A percentile compares a stretch with the other conserved stretches of the same genome.
Conservation (phyloP, 2,329 filamentous ascomycete species). For the Sordariomycetes sp. region DNA sequence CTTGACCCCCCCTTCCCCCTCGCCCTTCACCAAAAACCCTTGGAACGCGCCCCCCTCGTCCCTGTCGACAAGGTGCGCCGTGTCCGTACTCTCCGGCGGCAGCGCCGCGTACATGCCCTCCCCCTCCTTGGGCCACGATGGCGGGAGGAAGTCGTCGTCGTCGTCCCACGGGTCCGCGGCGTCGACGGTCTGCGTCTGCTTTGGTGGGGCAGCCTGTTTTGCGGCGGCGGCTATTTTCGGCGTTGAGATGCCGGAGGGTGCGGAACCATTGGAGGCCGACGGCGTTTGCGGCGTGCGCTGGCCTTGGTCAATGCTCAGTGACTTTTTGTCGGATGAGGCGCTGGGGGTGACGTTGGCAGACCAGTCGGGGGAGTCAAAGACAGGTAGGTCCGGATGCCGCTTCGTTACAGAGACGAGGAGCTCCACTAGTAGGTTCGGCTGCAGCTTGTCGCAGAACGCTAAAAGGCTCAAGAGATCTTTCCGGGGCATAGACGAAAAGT, state of each 20-base stretch:
- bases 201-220: constrained; percentile 8
- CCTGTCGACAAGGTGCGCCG: constrained; percentile 19
- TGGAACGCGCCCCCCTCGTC: constrained; percentile 29
- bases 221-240: neutral
- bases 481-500: constrained; percentile 22
- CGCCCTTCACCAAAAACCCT: constrained; percentile 24
- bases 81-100: constrained; percentile 21
- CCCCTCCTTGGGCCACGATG: constrained; percentile 24
- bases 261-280: neutral
- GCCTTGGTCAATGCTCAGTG: constrained; percentile 6
- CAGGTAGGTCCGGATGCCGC: constrained; percentile 25
- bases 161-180: constrained; percentile 15
- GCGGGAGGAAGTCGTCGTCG: constrained; percentile 19
- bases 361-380: constrained; percentile 28
- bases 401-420: constrained; percentile 27
- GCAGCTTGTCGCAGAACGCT: constrained; percentile 24
- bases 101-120: constrained; percentile 25
- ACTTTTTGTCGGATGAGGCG: neutral
- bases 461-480: constrained; percentile 25
- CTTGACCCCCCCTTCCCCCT: neutral
- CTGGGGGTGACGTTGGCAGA: constrained; percentile 9
- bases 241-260: constrained; percentile 4
- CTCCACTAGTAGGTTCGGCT: constrained; percentile 25
- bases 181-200: constrained; percentile 6
- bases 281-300: neutral